Evolutionary conservation across 2,329 filamentous ascomycete species (phyloP).

Genomic region (Pseudogymnoascus sp.): DNA sequence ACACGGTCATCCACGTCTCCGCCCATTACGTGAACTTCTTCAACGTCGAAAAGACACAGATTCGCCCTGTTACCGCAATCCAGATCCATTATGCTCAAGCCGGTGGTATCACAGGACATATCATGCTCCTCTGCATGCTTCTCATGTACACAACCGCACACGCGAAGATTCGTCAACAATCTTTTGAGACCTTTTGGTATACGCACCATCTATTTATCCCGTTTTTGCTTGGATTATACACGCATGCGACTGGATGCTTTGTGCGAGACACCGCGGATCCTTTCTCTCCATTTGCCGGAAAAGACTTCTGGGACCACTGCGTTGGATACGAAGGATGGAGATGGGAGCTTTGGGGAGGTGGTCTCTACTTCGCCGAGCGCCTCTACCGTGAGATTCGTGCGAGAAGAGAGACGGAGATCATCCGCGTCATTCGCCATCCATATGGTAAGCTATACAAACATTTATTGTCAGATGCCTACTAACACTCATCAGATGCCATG

Average conservation of each 20-base stretch:
- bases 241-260: slow-evolving; percentile 92
- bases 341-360: slow-evolving; percentile 86
- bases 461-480: slow-evolving; percentile 17
- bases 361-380: slow-evolving; percentile 78
- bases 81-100: slow-evolving; percentile 88
- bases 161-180: slow-evolving; percentile 88
- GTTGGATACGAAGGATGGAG: slow-evolving; percentile 94
- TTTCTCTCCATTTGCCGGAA: slow-evolving; percentile 77
- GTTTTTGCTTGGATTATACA: slow-evolving; percentile 89
- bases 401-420: slow-evolving; percentile 77
- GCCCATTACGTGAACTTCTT: slow-evolving; percentile 98
- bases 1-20: slow-evolving; percentile 66
- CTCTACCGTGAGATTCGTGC: slow-evolving; percentile 86
- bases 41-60: slow-evolving; percentile 81
- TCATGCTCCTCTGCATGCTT: slow-evolving; percentile 99
- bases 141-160: slow-evolving; percentile 97
- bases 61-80: slow-evolving; percentile 72
- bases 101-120: slow-evolving; percentile 88
- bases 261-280: slow-evolving; percentile 71
- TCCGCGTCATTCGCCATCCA: slow-evolving; percentile 88
- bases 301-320: slow-evolving; percentile 82
- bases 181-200: slow-evolving; percentile 98
- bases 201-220: slow-evolving; percentile 98
- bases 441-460: slow-evolving; percentile 56
- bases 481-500: slow-evolving; percentile 62